A percentile compares a stretch with the other conserved stretches of the same genome.
These are phyloP conservation scores for Desmodesmus armatus DNA, from an alignment of 139 green algal genomes.

Conservation along the genomic window DNA sequence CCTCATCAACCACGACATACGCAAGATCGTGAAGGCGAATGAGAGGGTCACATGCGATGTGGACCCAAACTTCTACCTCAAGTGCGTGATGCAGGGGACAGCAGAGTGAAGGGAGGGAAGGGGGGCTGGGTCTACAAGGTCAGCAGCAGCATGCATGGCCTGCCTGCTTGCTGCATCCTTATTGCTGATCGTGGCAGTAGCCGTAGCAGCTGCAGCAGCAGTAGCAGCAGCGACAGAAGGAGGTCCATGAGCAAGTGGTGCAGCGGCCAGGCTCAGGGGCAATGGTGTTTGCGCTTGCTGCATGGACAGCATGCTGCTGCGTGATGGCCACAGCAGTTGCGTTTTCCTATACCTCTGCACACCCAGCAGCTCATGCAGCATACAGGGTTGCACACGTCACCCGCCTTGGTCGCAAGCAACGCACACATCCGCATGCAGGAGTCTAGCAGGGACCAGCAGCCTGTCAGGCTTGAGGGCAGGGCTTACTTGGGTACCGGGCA, in stretches of 20 bases:
- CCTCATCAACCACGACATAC: slow-evolving; percentile 97
- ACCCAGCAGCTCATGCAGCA: no score
- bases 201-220: background rate
- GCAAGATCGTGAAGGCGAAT: slow-evolving; percentile 98
- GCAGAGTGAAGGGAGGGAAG: background rate
- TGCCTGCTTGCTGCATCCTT: background rate
- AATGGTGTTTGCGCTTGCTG: background rate
- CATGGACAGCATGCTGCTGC: background rate
- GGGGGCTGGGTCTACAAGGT: background rate
- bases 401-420: no score
- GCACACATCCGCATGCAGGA: no score
- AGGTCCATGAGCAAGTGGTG: background rate
- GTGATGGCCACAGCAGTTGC: no score
- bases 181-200: background rate
- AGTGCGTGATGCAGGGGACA: slow-evolving; percentile 62
- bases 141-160: background rate
- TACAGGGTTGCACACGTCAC: no score
- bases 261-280: no score
- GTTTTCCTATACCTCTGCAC: no score
- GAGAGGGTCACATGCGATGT: slow-evolving; percentile 94
- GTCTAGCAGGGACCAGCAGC: no score
- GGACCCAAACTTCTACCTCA: slow-evolving; percentile 99
- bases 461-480: no score
- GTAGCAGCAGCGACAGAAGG: background rate
- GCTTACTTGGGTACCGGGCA: no score